Evolutionary conservation across 768 basidiomycete species (phyloP).

Genomic region (Pleurotus tuber-regium): DNA sequence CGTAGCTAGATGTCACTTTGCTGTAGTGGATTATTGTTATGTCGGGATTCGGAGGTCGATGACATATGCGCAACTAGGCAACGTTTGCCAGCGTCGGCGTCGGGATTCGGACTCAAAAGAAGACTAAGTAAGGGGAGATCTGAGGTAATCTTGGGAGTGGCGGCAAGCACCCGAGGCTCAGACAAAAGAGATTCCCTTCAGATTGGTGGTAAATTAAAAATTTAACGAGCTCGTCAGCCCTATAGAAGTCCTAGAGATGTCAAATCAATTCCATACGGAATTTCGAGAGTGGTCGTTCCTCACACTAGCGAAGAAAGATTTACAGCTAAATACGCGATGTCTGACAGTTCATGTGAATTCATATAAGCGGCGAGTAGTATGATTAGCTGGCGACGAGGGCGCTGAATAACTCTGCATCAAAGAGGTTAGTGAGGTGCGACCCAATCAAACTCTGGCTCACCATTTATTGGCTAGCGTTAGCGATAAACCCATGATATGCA

Average conservation of each 20-base stretch:
- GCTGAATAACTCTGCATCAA: too few relatives aligned
- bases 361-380: too few relatives aligned
- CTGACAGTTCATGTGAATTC: too few relatives aligned
- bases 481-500: too few relatives aligned
- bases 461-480: too few relatives aligned
- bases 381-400: too few relatives aligned
- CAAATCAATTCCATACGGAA: not conserved
- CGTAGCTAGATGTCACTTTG: not conserved
- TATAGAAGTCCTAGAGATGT: not conserved
- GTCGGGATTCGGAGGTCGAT: constrained; percentile 1
- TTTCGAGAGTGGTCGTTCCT: not conserved
- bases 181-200: not conserved
- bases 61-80: not conserved
- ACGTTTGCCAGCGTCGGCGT: not conserved
- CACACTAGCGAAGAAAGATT: too few relatives aligned
- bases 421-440: too few relatives aligned
- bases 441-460: too few relatives aligned
- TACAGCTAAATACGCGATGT: too few relatives aligned
- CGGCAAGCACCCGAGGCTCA: not conserved
- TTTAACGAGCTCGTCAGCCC: not conserved
- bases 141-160: not conserved
- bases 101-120: not conserved
- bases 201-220: not conserved
- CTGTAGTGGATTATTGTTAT: not conserved
- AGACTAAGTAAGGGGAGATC: not conserved